These are phyloP conservation scores for Rhynchospora tenuis DNA, from an alignment of 176 grass and related monocot species.

Conservation along the genomic window DNA sequence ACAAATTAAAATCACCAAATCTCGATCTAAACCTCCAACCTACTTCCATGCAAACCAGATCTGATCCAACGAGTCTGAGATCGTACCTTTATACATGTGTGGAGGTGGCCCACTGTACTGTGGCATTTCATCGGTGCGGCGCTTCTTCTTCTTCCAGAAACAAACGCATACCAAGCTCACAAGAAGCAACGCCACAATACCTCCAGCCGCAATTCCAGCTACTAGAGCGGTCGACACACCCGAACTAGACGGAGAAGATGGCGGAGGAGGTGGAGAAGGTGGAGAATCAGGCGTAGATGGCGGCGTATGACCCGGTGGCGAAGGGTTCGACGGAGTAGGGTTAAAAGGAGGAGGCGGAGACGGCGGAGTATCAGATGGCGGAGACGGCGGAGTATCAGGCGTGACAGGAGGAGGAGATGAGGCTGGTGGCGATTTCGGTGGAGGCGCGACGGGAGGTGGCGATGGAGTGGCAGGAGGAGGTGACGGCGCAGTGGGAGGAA, in stretches of 20 bases:
- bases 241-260: background rate
- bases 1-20: constrained; percentile 6
- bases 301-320: background rate
- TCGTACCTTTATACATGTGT: constrained; percentile 62
- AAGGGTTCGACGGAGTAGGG: constrained; percentile 4
- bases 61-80: background rate
- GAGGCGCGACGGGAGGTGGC: constrained; percentile 9
- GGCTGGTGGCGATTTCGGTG: background rate
- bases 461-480: background rate
- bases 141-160: constrained; percentile 54
- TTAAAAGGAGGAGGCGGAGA: constrained; percentile 10
- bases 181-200: constrained; percentile 43
- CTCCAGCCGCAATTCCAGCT: constrained; percentile 51
- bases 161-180: constrained; percentile 51
- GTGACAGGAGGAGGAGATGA: background rate
- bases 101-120: constrained; percentile 48
- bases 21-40: background rate
- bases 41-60: background rate
- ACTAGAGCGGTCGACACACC: constrained; percentile 33
- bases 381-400: background rate
- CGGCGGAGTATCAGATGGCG: background rate
- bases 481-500: background rate
- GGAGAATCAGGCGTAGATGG: constrained; percentile 1
- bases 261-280: background rate
- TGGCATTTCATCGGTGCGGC: constrained; percentile 28